Base-by-base conservation (phyloP, 108 stramenopile species). In the Cyclotella cryptica region DNA sequence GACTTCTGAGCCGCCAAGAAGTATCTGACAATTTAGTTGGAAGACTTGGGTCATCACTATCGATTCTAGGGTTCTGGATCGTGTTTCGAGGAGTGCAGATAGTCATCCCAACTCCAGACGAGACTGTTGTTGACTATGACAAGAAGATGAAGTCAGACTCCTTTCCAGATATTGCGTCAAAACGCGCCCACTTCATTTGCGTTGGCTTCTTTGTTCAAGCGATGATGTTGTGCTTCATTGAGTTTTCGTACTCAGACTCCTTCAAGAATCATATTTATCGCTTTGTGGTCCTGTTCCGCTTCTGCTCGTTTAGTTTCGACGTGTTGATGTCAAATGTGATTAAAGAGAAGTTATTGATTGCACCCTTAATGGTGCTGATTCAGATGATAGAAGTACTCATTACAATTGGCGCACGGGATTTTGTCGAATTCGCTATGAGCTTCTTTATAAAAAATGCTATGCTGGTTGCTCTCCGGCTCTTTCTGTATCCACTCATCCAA, bases 401-500 rank as follows among this genome's bases (percentile, higher is more conserved):
- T 46, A 92, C 96, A 5, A 87, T 95, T 85, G 96, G 96, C 0
- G 92, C 96, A 26, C 67, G 75, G 21, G 86, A 88, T 26, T 93
- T 96, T 71, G 79, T 82, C 45, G 88, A 92, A 64, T 96, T 94
- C 60, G 72, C 91, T 13, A 60, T 92, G 17, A 76, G 85, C 0
- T 93, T 87, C 88, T 73, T 93, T 22, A 81, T 95, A 13, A 84
- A 89, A 59, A 58, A 92, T 21, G 27, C 74, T 10, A 65, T 94
- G 15, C 77, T 80, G 59, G 83, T 92, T 43, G 19, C 93, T 18
- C 88, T 93, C 74, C 80, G 91, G 3, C 69, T 96, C 8, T 92
- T 93, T 57, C 39, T 95, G 12, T 90, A 92, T 67, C 96, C 96
- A 13, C 75, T 70, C 10, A 44, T 91, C 26, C 78, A 89, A 42